Conservation (phyloP, 1,284 basidiomycete genomes). For the Irpex rosettiformis region DNA sequence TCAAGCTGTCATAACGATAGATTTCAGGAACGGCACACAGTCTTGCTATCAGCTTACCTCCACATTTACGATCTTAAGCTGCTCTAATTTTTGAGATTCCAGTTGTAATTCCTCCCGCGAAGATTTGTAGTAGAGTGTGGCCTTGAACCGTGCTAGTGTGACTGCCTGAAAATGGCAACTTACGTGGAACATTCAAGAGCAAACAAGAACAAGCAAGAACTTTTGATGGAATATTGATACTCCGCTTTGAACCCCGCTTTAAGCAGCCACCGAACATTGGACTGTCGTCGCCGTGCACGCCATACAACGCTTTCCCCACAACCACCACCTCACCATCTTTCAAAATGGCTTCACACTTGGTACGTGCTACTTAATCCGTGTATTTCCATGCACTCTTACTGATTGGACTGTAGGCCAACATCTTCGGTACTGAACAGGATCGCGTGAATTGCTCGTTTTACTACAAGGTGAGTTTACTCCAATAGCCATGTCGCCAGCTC, state of each 20-base stretch:
- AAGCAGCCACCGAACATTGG: neutral
- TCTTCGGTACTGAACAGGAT: slow-evolving; percentile 88
- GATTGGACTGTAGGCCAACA: slow-evolving; percentile 57
- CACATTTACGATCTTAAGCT: too few species aligned
- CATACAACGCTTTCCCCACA: neutral
- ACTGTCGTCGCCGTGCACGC: neutral
- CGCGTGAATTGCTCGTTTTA: slow-evolving; percentile 95
- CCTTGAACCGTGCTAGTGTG: neutral
- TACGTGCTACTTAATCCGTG: slow-evolving; percentile 25
- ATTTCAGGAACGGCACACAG: too few species aligned
- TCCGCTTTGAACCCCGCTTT: slow-evolving; percentile 1
- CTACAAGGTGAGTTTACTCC: slow-evolving; percentile 66
- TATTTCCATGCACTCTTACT: neutral
- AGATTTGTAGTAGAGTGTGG: neutral
- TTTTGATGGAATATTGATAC: slow-evolving; percentile 1
- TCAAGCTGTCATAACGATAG: too few species aligned
- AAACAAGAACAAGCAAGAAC: slow-evolving; percentile 10
- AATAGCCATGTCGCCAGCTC: slow-evolving; percentile 12
- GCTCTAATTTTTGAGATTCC: too few species aligned
- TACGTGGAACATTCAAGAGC: slow-evolving; percentile 9
- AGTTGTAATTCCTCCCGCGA: too few species aligned
- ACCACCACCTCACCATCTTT: slow-evolving; percentile 2
- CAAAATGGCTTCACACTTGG: slow-evolving; percentile 63
- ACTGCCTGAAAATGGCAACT: neutral
- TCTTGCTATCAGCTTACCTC: too few species aligned